These are phyloP conservation scores for Casuarina cunninghamiana DNA, from an alignment of 306 rosid species.

Conservation along the genomic window DNA sequence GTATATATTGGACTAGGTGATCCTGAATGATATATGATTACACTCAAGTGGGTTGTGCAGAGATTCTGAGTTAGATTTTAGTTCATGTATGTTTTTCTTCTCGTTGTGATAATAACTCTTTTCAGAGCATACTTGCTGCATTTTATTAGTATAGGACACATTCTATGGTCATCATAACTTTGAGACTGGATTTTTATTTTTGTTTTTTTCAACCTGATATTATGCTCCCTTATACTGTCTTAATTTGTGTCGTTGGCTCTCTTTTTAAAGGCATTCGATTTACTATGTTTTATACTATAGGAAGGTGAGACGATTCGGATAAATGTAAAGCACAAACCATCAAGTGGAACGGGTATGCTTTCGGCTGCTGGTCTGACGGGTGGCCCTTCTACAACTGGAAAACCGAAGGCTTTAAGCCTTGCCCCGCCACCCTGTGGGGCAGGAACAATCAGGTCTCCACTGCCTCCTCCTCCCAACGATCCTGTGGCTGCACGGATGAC, in stretches of 20 bases:
- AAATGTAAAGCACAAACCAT: conserved; percentile 79
- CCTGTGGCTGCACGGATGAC: conserved; percentile 72
- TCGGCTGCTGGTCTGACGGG: conserved; percentile 88
- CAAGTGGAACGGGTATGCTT: conserved; percentile 92
- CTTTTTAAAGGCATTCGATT: conserved; percentile 6
- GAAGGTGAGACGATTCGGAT: conserved; percentile 98
- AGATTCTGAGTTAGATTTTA: background rate
- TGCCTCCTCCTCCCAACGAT: conserved; percentile 95
- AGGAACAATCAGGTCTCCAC: conserved; percentile 76
- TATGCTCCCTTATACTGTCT: background rate
- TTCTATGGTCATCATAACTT: background rate
- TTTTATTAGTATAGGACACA: background rate
- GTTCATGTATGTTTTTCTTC: background rate
- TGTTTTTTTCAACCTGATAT: background rate
- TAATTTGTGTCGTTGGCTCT: background rate
- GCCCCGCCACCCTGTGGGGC: conserved; percentile 86
- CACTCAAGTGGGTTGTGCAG: background rate
- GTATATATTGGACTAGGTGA: background rate
- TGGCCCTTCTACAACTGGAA: conserved; percentile 38
- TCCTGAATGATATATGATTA: background rate
- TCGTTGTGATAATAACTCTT: no score
- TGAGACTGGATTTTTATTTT: background rate
- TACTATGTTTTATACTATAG: conserved; percentile 37
- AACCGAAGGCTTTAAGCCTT: conserved; percentile 68
- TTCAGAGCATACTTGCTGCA: background rate